These are phyloP conservation scores for Colletotrichum theobromicola DNA, from an alignment of 2,329 filamentous ascomycete genomes.

Conservation along the genomic window DNA sequence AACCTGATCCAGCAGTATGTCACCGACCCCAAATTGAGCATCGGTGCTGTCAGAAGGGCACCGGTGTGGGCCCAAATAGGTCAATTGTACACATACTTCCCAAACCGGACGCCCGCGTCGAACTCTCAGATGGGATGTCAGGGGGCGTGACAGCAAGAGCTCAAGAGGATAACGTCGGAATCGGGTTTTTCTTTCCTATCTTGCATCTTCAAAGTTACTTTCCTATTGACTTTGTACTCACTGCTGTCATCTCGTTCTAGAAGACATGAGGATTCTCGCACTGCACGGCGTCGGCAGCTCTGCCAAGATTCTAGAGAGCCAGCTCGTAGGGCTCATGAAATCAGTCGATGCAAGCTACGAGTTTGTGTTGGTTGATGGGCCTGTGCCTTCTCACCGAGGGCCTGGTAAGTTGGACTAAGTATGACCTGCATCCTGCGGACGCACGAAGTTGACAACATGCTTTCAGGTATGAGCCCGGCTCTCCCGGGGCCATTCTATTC, in stretches of 20 bases:
- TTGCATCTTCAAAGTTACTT: not conserved
- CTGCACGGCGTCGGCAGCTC: slow-evolving; percentile 11
- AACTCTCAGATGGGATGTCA: not conserved
- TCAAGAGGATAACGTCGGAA: not conserved
- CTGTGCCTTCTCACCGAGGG: not conserved
- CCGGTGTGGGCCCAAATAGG: not conserved
- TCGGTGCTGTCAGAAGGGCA: not conserved
- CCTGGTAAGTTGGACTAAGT: slow-evolving; percentile 1
- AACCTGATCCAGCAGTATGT: not conserved
- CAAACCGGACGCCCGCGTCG: not conserved
- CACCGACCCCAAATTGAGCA: not conserved
- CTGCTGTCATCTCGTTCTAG: not conserved
- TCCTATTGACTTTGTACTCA: not conserved
- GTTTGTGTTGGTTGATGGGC: slow-evolving; percentile 17
- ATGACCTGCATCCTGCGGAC: not conserved
- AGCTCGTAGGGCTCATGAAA: not conserved
- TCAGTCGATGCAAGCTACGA: slow-evolving; percentile 16
- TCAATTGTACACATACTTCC: not conserved
- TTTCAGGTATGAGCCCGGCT: not conserved
- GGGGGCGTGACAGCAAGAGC: not conserved
- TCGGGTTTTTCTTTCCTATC: not conserved
- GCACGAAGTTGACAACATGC: not conserved
- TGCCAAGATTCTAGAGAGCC: slow-evolving; percentile 8
- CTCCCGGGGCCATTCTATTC: slow-evolving; percentile 1
- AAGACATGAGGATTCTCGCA: slow-evolving; percentile 10